phyloP scores from a whole-genome alignment of 1,139 yeast species.

The Suhomyces bolitotheri region DNA sequence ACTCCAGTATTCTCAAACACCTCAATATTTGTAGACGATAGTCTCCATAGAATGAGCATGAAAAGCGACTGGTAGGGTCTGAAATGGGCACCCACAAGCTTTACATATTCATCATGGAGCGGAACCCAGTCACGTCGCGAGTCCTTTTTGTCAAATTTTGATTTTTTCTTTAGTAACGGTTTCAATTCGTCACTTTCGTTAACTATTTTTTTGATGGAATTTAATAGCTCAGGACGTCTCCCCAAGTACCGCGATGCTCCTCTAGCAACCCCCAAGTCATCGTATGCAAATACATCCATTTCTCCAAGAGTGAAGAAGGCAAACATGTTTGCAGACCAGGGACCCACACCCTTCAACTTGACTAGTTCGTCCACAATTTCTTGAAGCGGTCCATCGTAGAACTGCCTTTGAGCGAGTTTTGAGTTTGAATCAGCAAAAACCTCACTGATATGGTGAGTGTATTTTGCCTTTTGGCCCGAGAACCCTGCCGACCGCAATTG shows the following conservation, averaged over 20 bases:
- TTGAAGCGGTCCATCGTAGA: constrained; percentile 35
- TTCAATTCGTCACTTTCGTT: constrained; percentile 31
- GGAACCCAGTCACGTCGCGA: constrained; percentile 59
- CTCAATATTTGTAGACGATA: constrained; percentile 59
- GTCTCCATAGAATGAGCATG: constrained; percentile 75
- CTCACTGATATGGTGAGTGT: constrained; percentile 60
- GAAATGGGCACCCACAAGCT: constrained; percentile 56
- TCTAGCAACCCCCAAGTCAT: constrained; percentile 82
- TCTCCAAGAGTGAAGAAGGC: constrained; percentile 66
- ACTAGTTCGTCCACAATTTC: constrained; percentile 59
- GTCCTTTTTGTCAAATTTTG: constrained; percentile 41
- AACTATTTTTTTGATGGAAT: constrained; percentile 39
- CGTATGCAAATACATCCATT: constrained; percentile 70
- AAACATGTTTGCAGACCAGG: constrained; percentile 93
- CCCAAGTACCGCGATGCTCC: constrained; percentile 69
- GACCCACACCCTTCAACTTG: constrained; percentile 75
- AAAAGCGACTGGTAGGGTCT: constrained; percentile 68
- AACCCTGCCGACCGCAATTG: constrained; percentile 64
- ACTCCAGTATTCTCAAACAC: constrained; percentile 25
- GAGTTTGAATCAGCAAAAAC: constrained; percentile 47
- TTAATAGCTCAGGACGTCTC: constrained; percentile 53
- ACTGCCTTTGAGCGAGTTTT: constrained; percentile 33
- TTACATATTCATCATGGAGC: constrained; percentile 58
- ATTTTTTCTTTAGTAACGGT: constrained; percentile 32
- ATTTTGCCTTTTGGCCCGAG: constrained; percentile 67